Conservation (phyloP, 2,329 filamentous ascomycete genomes). For the Paecilomyces sp. region DNA sequence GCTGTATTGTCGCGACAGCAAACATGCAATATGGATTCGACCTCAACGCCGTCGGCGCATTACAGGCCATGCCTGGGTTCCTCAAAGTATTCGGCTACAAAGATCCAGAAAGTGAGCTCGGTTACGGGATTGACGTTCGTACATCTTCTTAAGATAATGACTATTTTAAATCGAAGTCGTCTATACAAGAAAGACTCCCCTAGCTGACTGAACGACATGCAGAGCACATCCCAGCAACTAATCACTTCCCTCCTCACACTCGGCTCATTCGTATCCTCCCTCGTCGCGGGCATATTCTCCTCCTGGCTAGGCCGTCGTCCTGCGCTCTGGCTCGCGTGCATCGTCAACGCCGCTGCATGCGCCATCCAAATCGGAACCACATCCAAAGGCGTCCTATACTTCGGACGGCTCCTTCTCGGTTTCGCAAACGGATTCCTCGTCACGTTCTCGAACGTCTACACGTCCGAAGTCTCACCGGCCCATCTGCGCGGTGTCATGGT, state of each 20-base stretch:
- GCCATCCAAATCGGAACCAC: conserved; percentile 40
- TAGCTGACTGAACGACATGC: not conserved
- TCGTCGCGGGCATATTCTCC: conserved; percentile 42
- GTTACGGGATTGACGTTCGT: conserved; percentile 12
- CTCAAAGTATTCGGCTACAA: conserved; percentile 45
- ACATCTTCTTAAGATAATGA: no score
- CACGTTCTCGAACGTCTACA: conserved; percentile 43
- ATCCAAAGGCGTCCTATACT: conserved; percentile 35
- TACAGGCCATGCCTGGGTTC: conserved; percentile 48
- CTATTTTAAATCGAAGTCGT: no score
- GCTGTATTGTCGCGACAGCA: conserved; percentile 40
- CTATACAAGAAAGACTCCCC: not conserved
- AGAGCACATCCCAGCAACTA: conserved; percentile 46
- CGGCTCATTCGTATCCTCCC: conserved; percentile 44
- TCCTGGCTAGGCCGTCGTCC: conserved; percentile 40
- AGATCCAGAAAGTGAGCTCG: conserved; percentile 24
- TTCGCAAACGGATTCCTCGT: conserved; percentile 40
- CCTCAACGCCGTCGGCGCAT: conserved; percentile 37
- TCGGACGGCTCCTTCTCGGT: conserved; percentile 40
- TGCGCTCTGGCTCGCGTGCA: conserved; percentile 43
- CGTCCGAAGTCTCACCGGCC: conserved; percentile 41
- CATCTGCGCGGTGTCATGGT: conserved; percentile 45
- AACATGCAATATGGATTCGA: conserved; percentile 50
- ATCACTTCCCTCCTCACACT: conserved; percentile 48
- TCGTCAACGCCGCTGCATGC: conserved; percentile 37